Conservation (phyloP, 83 land plant species). For the Diphasiastrum complanatum region DNA sequence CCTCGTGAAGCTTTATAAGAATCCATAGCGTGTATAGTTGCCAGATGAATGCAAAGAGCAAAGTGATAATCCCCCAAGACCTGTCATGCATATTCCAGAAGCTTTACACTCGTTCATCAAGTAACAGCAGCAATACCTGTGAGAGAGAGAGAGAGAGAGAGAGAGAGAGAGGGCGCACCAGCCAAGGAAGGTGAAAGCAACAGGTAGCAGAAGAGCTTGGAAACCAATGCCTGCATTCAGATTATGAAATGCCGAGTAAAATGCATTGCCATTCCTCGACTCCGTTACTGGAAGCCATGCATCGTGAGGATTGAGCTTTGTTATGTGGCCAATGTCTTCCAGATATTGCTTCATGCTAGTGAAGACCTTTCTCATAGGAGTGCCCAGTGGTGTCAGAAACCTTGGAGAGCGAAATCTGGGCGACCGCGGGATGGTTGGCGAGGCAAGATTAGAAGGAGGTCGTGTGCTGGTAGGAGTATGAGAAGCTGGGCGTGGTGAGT, state of each 20-base stretch:
- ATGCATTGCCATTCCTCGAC: slow-evolving; percentile 84
- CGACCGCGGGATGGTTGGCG: slow-evolving; percentile 28
- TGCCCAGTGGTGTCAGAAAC: slow-evolving; percentile 70
- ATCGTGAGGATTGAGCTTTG: slow-evolving; percentile 77
- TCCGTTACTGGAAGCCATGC: slow-evolving; percentile 98
- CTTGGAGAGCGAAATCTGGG: slow-evolving; percentile 42
- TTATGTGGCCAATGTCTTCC: slow-evolving; percentile 88
- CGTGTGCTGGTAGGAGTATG: slow-evolving; percentile 26
- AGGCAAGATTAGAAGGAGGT: slow-evolving; percentile 29
- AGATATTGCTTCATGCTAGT: slow-evolving; percentile 76
- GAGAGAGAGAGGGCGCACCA: slow-evolving; percentile 42
- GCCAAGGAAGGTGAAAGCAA: slow-evolving; percentile 80
- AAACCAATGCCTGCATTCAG: slow-evolving; percentile 88
- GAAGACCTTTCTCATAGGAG: slow-evolving; percentile 70
- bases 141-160: background rate
- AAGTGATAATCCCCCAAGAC: slow-evolving; percentile 74
- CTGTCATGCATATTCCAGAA: slow-evolving; percentile 27
- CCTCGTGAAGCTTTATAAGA: slow-evolving; percentile 78
- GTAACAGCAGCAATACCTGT: background rate
- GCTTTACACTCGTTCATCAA: background rate
- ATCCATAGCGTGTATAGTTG: slow-evolving; percentile 89
- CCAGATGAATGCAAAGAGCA: slow-evolving; percentile 72
- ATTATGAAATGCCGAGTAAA: slow-evolving; percentile 88
- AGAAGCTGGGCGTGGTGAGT: slow-evolving; percentile 29
- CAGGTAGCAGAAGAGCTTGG: slow-evolving; percentile 80